Evolutionary conservation across 345 rosid species (phyloP).

Genomic region (Eucalyptus lansdowneana): DNA sequence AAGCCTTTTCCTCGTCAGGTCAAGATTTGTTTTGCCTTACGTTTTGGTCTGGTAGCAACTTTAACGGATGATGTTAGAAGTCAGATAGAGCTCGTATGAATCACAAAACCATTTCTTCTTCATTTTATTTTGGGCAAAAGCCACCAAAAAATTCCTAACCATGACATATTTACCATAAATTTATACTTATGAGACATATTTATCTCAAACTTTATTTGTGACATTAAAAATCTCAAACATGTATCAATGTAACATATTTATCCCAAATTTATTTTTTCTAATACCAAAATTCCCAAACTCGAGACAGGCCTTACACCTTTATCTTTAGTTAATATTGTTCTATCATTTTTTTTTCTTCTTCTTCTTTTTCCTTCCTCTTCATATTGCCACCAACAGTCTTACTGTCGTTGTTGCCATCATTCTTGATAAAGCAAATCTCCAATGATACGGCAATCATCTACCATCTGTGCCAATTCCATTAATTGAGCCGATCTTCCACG

Average conservation of each 20-base stretch:
- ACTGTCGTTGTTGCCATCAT: neutral
- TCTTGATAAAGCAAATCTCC: too few relatives aligned
- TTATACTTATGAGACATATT: neutral
- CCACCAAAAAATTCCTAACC: neutral
- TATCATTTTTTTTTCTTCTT: neutral
- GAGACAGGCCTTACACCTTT: neutral
- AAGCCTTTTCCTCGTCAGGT: neutral
- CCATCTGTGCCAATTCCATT: too few relatives aligned
- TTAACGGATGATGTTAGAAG: neutral
- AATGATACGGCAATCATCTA: too few relatives aligned
- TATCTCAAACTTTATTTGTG: neutral
- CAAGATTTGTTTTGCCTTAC: neutral
- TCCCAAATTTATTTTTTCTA: neutral
- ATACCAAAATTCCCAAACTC: neutral
- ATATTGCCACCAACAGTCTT: too few relatives aligned
- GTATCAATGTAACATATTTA: neutral
- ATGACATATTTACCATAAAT: too few relatives aligned
- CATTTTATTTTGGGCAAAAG: neutral
- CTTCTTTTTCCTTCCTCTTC: neutral
- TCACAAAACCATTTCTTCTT: neutral
- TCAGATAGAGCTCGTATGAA: neutral
- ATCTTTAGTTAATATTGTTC: too few relatives aligned
- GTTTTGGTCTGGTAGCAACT: neutral
- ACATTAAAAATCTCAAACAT: neutral
- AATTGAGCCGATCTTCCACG: too few relatives aligned